Percentiles rank a stretch among this genome's conserved stretches.
These are phyloP conservation scores for Diaporthe capsici DNA, from an alignment of 2,329 filamentous ascomycete genomes.

Conservation along the genomic window DNA sequence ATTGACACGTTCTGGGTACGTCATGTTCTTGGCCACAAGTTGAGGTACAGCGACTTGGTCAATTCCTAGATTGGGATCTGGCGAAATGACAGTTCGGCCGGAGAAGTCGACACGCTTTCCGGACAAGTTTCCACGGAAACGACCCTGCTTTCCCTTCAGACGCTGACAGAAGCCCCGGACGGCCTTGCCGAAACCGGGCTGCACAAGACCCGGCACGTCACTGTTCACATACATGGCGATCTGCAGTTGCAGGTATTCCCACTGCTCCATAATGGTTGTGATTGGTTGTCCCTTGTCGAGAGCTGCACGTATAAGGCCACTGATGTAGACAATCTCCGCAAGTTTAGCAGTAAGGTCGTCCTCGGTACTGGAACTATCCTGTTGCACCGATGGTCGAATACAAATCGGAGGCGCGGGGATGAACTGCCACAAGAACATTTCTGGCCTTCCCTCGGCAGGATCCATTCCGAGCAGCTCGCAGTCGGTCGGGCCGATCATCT, in stretches of 20 bases:
- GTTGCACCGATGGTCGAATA: conserved; percentile 92
- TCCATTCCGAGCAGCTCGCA: conserved; percentile 93
- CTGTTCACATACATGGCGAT: conserved; percentile 99
- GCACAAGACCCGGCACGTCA: conserved; percentile 92
- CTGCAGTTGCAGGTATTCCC: conserved; percentile 96
- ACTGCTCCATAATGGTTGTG: conserved; percentile 95
- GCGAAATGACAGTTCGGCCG: conserved; percentile 96
- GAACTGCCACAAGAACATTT: conserved; percentile 98
- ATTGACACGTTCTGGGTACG: conserved; percentile 91
- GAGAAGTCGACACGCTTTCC: conserved; percentile 99
- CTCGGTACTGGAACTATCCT: conserved; percentile 93
- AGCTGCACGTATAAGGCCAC: conserved; percentile 86
- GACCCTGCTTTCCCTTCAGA: conserved; percentile 96
- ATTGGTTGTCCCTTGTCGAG: conserved; percentile 87
- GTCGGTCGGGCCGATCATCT: conserved; percentile 85
- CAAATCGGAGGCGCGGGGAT: conserved; percentile 94
- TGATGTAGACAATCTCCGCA: conserved; percentile 96
- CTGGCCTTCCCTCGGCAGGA: conserved; percentile 87
- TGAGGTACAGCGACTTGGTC: conserved; percentile 94
- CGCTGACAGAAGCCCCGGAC: conserved; percentile 96
- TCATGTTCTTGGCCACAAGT: conserved; percentile 95
- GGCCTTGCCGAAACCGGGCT: conserved; percentile 87
- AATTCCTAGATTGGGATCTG: conserved; percentile 93
- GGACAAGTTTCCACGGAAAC: conserved; percentile 95
- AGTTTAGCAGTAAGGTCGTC: conserved; percentile 97